Evolutionary conservation across 345 rosid species (phyloP).

Genomic region (Abelmoschus esculentus): DNA sequence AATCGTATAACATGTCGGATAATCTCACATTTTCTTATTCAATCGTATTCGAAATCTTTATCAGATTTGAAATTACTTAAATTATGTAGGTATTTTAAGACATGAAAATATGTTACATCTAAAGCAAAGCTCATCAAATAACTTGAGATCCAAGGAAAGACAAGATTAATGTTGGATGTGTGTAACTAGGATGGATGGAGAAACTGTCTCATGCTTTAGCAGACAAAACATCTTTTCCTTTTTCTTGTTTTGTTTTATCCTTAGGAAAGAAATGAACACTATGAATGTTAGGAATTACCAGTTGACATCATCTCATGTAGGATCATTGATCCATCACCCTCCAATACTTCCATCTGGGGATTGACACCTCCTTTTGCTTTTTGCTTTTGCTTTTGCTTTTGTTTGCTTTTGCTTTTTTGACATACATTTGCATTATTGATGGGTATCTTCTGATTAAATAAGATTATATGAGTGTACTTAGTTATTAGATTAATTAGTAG

Average conservation of each 20-base stretch:
- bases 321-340: conserved; percentile 8
- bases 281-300: conserved; percentile 11
- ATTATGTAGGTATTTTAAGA: too few relatives aligned
- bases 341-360: conserved; percentile 36
- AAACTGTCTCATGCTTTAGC: conserved; percentile 62
- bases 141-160: conserved; percentile 20
- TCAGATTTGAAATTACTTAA: too few relatives aligned
- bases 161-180: conserved; percentile 6
- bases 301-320: conserved; percentile 34
- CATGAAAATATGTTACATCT: too few relatives aligned
- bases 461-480: too few relatives aligned
- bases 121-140: background rate
- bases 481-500: too few relatives aligned
- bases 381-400: too few relatives aligned
- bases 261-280: background rate
- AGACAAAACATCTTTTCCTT: conserved; percentile 17
- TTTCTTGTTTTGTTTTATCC: too few relatives aligned
- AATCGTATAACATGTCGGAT: too few relatives aligned
- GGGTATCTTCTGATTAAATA: too few relatives aligned
- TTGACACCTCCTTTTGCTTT: conserved; percentile 18
- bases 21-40: too few relatives aligned
- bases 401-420: background rate
- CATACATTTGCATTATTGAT: background rate
- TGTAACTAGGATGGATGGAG: conserved; percentile 46
- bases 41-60: too few relatives aligned